Evolutionary conservation across 2,329 filamentous ascomycete genomes (phyloP), one percentile per base, ranked within the genome.

Genomic region (Trichoderma asperellum): DNA sequence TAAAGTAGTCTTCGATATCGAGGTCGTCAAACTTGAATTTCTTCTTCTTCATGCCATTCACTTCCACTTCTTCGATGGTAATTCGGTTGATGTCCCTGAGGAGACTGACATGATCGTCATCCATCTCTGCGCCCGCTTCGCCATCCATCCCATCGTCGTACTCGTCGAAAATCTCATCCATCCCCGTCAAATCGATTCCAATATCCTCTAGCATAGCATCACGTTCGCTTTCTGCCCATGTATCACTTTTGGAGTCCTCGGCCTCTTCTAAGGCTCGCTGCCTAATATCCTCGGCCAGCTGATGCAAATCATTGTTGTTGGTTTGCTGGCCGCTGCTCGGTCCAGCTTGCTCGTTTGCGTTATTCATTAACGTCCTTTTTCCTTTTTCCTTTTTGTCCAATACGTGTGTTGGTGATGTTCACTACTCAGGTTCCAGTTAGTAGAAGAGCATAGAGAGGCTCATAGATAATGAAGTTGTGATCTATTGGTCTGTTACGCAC

Each of bases 21-120:
- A 73, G 71, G 6, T 76, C 68, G 14, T 72, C 72, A 35, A 81
- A 79, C 35, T 74, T 74, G 71, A 77, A 76, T 16, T 74, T 74
- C 67, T 77, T 76, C 12, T n/a, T 61, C 5, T 21, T 68, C 7
- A 69, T 62, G 21, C 74, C 75, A 40, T 70, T 56, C 7, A 67
- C 34, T 6, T 68, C 61, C 4, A 63, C 34, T 12, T 70, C 69
- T 16, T 58, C 71, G 37, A 74, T 57, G 11, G 56, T 24, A 5
- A 72, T 32, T 16, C 68, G 68, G 4, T 68, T 63, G 14, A 72
- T n/a, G 16, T 62, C 58, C 27, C 40, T 68, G 53, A 70, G 69
- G 11, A 63, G 6, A 5, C 59, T 53, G 3, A 68, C 37, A 16
- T 68, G 59, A 18, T 70, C 69, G 18, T 34, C 27, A 14, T 4